Evolutionary conservation across 139 green algal species (phyloP).

Genomic region (Chlamydomonas sp.): DNA sequence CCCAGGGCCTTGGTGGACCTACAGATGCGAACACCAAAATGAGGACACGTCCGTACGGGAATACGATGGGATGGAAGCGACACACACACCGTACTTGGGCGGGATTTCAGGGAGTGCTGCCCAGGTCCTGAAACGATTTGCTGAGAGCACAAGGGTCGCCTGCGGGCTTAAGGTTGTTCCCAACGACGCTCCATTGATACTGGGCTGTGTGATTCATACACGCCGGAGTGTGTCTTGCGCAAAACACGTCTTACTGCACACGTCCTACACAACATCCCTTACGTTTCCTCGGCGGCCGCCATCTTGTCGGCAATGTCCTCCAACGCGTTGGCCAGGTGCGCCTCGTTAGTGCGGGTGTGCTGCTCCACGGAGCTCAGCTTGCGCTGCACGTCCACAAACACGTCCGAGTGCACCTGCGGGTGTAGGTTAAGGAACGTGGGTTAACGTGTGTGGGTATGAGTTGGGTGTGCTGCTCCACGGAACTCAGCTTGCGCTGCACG

Average conservation of each 20-base stretch:
- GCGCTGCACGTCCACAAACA: slow-evolving; percentile 42
- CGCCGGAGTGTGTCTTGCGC: no score
- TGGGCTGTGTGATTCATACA: no score
- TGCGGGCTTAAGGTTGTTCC: no score
- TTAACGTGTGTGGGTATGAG: no score
- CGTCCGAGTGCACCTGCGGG: slow-evolving; percentile 28
- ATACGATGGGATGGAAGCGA: no score
- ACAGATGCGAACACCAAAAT: background rate
- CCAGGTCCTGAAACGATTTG: no score
- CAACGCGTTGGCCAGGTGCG: slow-evolving; percentile 11
- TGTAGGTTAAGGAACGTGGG: background rate
- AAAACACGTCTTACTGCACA: background rate
- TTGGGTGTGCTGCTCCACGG: background rate
- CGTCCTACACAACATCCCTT: background rate
- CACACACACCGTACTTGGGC: no score
- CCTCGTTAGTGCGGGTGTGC: slow-evolving; percentile 14
- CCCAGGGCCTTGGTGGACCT: slow-evolving; percentile 9
- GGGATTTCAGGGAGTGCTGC: no score
- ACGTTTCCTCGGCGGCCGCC: background rate
- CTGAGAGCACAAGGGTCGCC: no score
- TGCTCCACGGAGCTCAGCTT: slow-evolving; percentile 31
- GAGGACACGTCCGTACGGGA: background rate
- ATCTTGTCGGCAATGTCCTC: slow-evolving; percentile 30
- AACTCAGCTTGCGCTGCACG: background rate
- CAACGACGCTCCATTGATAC: no score